Percentiles rank a stretch among this genome's conserved stretches.
Conservation (phyloP, 2,329 filamentous ascomycete genomes). For the Volutella citrinella region DNA sequence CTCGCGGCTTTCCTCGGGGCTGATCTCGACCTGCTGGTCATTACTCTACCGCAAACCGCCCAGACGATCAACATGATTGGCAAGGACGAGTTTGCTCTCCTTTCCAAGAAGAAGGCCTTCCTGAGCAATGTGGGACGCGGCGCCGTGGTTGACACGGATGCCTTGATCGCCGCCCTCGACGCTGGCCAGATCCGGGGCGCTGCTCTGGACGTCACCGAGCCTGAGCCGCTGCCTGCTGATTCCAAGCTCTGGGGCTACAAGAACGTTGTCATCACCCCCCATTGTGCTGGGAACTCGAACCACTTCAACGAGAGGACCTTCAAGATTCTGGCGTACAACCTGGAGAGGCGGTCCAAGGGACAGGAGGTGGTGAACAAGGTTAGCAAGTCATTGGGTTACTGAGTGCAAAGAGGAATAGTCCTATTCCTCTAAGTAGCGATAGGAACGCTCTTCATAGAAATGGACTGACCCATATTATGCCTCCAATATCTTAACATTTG, state of each 20-base stretch:
- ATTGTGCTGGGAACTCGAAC: slow-evolving; percentile 7
- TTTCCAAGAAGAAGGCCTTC: slow-evolving; percentile 43
- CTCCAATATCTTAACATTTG: no score
- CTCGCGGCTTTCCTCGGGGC: slow-evolving; percentile 40
- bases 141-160: slow-evolving; percentile 37
- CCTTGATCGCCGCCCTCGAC: slow-evolving; percentile 54
- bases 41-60: slow-evolving; percentile 37
- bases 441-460: no score
- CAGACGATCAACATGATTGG: slow-evolving; percentile 39
- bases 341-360: slow-evolving; percentile 1
- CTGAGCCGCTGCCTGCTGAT: slow-evolving; percentile 63
- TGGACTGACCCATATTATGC: no score
- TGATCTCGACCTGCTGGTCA: slow-evolving; percentile 41
- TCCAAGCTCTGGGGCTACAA: slow-evolving; percentile 62
- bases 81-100: slow-evolving; percentile 2
- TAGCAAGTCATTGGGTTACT: no score
- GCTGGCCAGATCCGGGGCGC: slow-evolving; percentile 48
- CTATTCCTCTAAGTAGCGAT: no score
- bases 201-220: slow-evolving; percentile 69
- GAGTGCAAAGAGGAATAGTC: no score
- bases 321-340: slow-evolving; percentile 4
- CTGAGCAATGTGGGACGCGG: slow-evolving; percentile 64
- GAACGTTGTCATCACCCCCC: slow-evolving; percentile 59
- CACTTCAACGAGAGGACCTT: slow-evolving; percentile 4
- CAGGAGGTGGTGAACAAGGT: slow-evolving; percentile 4